A percentile compares a stretch with the other conserved stretches of the same genome.
These are phyloP conservation scores for Arthrobotrys sphaeroides DNA, from an alignment of 2,329 filamentous ascomycete genomes.

Conservation along the genomic window DNA sequence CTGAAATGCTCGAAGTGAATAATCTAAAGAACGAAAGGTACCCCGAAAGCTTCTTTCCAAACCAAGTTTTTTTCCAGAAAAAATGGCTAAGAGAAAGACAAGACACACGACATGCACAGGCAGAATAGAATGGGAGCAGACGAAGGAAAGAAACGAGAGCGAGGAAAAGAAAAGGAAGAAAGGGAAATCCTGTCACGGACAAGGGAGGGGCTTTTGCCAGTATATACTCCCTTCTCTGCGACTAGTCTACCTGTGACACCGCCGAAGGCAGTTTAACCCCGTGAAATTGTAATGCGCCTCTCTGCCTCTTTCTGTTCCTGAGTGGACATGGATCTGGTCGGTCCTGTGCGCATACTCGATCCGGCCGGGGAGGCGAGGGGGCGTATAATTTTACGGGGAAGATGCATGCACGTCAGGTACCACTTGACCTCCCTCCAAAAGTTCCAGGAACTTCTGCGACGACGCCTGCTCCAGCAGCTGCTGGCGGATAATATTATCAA, in stretches of 20 bases:
- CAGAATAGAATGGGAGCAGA: background rate
- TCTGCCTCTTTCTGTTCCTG: constrained; percentile 30
- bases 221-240: no score
- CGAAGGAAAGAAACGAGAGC: background rate
- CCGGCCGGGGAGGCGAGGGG: constrained; percentile 42
- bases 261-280: constrained; percentile 16
- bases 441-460: background rate
- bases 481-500: no score
- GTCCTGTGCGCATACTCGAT: constrained; percentile 47
- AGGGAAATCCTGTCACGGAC: constrained; percentile 15
- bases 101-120: background rate
- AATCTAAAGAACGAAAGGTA: background rate
- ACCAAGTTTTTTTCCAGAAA: constrained; percentile 7
- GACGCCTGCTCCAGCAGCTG: background rate
- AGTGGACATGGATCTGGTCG: constrained; percentile 9
- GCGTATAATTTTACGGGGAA: constrained; percentile 27
- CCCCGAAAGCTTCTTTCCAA: background rate
- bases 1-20: background rate
- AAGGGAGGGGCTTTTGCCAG: constrained; percentile 16
- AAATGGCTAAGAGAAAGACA: background rate
- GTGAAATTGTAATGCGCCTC: constrained; percentile 13
- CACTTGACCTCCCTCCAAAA: background rate
- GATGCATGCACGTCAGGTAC: constrained; percentile 42
- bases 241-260: constrained; percentile 37
- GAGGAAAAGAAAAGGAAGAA: background rate